Evolutionary conservation across 1,284 basidiomycete genomes (phyloP).

Genomic region (Tilletia walkeri): DNA sequence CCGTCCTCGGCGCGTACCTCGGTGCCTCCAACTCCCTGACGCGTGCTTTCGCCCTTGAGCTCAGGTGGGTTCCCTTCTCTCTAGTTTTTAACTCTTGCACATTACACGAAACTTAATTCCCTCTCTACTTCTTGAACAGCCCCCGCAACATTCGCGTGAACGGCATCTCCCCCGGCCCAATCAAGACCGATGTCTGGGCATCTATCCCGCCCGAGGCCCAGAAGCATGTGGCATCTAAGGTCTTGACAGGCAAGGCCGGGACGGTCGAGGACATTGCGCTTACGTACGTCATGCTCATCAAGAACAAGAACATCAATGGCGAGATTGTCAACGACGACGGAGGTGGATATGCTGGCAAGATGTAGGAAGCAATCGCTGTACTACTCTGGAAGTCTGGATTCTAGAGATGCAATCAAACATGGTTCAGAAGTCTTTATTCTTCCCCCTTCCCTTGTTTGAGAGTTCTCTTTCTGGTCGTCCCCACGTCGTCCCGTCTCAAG

Average conservation of each 20-base stretch:
- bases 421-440: too few relatives aligned
- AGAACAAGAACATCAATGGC: conserved; percentile 34
- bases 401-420: too few relatives aligned
- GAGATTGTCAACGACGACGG: conserved; percentile 27
- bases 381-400: too few relatives aligned
- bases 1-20: conserved; percentile 20
- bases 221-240: conserved; percentile 9
- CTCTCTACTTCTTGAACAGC: background rate
- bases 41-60: conserved; percentile 28
- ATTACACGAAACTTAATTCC: background rate
- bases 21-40: conserved; percentile 26
- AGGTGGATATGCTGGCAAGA: conserved; percentile 8
- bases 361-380: too few relatives aligned
- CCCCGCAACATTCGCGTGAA: conserved; percentile 31
- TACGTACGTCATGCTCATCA: conserved; percentile 32
- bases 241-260: conserved; percentile 24
- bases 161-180: conserved; percentile 27
- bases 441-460: too few relatives aligned
- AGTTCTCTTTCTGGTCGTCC: too few relatives aligned
- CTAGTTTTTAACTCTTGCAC: background rate
- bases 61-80: conserved; percentile 2
- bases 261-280: conserved; percentile 27
- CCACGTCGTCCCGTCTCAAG: too few relatives aligned
- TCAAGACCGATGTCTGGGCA: conserved; percentile 34
- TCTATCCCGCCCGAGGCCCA: conserved; percentile 19